Evolutionary conservation across 129 eudicot genomes (phyloP).

Genomic region (Oenanthe sinensis): DNA sequence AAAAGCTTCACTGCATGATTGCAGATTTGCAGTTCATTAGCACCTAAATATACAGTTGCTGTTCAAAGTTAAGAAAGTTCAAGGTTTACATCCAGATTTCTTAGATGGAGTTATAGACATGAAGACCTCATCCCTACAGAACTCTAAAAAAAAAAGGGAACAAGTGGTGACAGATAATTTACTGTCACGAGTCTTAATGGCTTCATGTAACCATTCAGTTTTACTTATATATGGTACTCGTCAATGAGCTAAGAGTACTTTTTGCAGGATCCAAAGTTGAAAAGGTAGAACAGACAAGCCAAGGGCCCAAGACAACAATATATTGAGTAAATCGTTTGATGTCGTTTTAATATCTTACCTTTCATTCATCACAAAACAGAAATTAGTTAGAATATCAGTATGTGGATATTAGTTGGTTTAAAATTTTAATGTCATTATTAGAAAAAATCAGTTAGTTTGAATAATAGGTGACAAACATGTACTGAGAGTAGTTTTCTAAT

Average conservation of each 20-base stretch:
- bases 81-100: too few relatives aligned
- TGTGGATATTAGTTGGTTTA: not conserved
- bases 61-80: too few relatives aligned
- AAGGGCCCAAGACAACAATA: not conserved
- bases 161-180: too few relatives aligned
- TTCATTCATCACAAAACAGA: not conserved
- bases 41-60: too few relatives aligned
- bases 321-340: not conserved
- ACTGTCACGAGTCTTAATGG: too few relatives aligned
- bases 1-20: too few relatives aligned
- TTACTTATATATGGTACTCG: not conserved
- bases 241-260: not conserved
- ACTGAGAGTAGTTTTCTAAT: not conserved
- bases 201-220: too few relatives aligned
- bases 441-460: not conserved
- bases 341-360: not conserved
- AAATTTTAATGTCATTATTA: too few relatives aligned
- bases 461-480: not conserved
- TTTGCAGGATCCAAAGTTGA: not conserved
- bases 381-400: not conserved
- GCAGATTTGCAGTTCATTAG: too few relatives aligned
- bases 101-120: too few relatives aligned
- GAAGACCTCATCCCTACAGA: too few relatives aligned
- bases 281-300: not conserved
- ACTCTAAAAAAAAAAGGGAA: too few relatives aligned